Base-by-base conservation (phyloP, 805 yeast species). In the Candida sonorensis region DNA sequence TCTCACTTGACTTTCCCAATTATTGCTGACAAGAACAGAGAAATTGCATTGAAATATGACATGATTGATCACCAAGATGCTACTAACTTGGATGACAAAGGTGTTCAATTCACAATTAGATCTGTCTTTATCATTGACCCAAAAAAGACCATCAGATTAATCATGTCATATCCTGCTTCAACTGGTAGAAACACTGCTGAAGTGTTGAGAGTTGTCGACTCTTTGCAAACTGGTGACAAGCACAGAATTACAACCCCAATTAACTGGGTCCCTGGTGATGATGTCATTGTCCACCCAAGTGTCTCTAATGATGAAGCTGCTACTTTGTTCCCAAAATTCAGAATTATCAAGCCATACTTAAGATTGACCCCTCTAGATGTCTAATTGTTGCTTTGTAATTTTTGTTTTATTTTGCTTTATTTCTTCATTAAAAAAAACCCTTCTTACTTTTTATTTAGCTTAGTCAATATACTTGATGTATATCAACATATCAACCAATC, bases 111-210 rank as follows among this genome's bases (percentile, higher is more conserved):
- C 47, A 80, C 86, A 28, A 75, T 79, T 42, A 68, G 87, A 57
- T 76, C 84, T 7, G 85, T 78, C 12, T 78, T 77, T 55, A 66
- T 79, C 47, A 77, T 80, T 53, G 86, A 79, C 56, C 83, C 84
- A 36, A 53, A 62, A 36, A 76, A 77, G 59, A 75, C 67, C 44
- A 66, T 79, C 37, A 65, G 86, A 56, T 62, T 77, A 50, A 72
- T 66, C 36, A 62, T 80, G 56, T 61, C 83, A 16, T 80, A 79
- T 56, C 87, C 86, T 24, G 81, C 85, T 26, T 74, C 83, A 9
- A 72, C 81, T 24, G 86, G 87, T 41, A 68, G 87, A 64, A 79
- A 79, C 67, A 75, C 86, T 16, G 80, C 84, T 31, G 87, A 79
- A 55, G 75, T 79, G 25, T 65, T 80, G 51, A 64, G 87, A 57